These are phyloP conservation scores for Pyrus bretschneideri DNA, from an alignment of 306 rosid genomes.

Conservation along the genomic window DNA sequence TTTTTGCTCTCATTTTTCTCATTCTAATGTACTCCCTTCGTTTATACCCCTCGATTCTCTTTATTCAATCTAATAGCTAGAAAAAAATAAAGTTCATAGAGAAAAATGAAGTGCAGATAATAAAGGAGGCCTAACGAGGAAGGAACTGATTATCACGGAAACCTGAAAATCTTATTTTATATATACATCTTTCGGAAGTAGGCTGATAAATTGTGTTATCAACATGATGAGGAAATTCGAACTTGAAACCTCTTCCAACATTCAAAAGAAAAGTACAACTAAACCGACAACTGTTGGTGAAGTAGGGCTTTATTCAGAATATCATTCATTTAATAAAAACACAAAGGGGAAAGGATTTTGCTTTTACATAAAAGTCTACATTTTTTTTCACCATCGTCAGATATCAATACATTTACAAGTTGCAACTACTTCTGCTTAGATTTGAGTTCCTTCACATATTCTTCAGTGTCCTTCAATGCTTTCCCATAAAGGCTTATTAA, in stretches of 20 bases:
- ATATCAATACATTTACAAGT: neutral
- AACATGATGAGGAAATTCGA: neutral
- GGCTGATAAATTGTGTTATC: neutral
- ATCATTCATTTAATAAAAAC: neutral
- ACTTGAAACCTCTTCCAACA: neutral
- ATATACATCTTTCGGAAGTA: no score
- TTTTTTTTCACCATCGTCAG: constrained; percentile 12
- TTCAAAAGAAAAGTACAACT: neutral
- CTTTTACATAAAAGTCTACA: constrained; percentile 12
- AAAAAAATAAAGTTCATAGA: no score
- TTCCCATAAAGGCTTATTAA: constrained; percentile 67
- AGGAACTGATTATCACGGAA: no score
- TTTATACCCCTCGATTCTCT: no score
- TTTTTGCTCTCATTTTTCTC: no score
- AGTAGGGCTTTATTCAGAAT: neutral
- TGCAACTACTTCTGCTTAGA: constrained; percentile 44
- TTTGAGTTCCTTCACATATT: constrained; percentile 75
- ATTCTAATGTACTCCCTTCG: no score
- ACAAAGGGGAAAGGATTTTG: neutral
- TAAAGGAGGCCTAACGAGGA: no score
- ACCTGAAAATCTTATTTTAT: no score
- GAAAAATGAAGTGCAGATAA: no score
- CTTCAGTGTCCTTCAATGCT: constrained; percentile 67
- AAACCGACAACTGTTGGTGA: neutral
- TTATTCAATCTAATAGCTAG: no score